These are phyloP conservation scores for Stephania yunnanensis DNA, from an alignment of 164 flowering plant genomes.

Conservation along the genomic window DNA sequence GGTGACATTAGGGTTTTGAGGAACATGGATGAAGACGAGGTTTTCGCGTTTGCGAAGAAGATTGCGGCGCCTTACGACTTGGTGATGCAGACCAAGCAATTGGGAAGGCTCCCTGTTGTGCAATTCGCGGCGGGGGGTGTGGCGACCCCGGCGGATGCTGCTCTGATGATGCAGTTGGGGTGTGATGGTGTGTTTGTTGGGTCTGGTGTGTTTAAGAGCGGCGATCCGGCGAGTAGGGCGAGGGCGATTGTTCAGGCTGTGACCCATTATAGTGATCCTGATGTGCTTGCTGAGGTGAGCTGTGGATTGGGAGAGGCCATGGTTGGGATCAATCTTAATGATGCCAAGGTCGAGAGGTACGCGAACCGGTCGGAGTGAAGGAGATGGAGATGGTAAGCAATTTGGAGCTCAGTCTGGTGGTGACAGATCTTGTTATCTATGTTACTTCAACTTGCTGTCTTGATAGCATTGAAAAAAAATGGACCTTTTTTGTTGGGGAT, in stretches of 20 bases:
- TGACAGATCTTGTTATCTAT: not conserved
- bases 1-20: conserved; percentile 33
- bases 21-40: conserved; percentile 49
- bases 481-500: no score
- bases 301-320: conserved; percentile 37
- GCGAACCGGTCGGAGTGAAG: conserved; percentile 25
- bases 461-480: not conserved
- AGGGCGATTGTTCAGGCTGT: conserved; percentile 34
- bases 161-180: conserved; percentile 48
- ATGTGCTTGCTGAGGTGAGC: conserved; percentile 30
- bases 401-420: not conserved
- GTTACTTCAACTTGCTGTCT: not conserved
- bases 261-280: conserved; percentile 33
- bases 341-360: conserved; percentile 32
- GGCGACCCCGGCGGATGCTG: conserved; percentile 47
- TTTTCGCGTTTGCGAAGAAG: conserved; percentile 38
- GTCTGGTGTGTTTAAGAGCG: conserved; percentile 41
- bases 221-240: conserved; percentile 28
- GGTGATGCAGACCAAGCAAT: conserved; percentile 41
- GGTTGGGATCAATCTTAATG: conserved; percentile 32
- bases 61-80: conserved; percentile 40
- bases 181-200: conserved; percentile 52
- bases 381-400: not conserved
- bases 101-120: conserved; percentile 45
- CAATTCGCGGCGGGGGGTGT: conserved; percentile 47